A percentile compares a stretch with the other conserved stretches of the same genome.
phyloP scores from a whole-genome alignment of 2,329 filamentous ascomycete genomes.

The Coccinonectria pachysandricola region DNA sequence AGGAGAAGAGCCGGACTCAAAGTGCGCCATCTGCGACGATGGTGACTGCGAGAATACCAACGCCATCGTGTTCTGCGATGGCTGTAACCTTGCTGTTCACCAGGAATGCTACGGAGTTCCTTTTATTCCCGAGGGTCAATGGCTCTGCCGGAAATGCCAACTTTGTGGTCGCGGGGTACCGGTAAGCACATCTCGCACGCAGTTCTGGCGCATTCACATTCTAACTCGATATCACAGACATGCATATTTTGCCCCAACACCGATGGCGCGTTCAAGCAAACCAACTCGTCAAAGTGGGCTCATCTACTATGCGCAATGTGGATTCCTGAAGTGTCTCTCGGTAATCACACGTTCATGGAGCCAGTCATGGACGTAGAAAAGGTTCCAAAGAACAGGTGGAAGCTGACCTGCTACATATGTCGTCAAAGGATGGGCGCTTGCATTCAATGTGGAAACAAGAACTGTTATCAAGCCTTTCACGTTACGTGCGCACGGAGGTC shows the following conservation, averaged over 20 bases:
- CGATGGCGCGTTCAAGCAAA: slow-evolving; percentile 97
- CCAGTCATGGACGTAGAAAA: slow-evolving; percentile 97
- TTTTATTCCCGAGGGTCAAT: slow-evolving; percentile 97
- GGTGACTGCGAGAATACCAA: slow-evolving; percentile 99
- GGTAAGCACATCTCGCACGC: slow-evolving; percentile 34
- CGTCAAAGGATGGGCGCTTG: slow-evolving; percentile 96
- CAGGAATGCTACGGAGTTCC: slow-evolving; percentile 98
- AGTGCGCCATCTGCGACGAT: slow-evolving; percentile 95
- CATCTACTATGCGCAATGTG: slow-evolving; percentile 95
- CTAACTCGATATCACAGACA: slow-evolving; percentile 40
- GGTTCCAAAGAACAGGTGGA: slow-evolving; percentile 91
- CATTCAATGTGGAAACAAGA: slow-evolving; percentile 96
- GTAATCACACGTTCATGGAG: slow-evolving; percentile 96
- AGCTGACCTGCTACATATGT: slow-evolving; percentile 89
- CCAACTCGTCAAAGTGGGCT: slow-evolving; percentile 91
- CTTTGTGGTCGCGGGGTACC: slow-evolving; percentile 85
- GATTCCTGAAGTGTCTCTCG: slow-evolving; percentile 94
- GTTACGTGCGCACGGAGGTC: slow-evolving; percentile 89
- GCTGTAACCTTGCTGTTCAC: slow-evolving; percentile 93
- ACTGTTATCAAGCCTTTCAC: slow-evolving; percentile 94
- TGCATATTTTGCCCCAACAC: slow-evolving; percentile 98
- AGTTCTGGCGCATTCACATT: slow-evolving; percentile 1
- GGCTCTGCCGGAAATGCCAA: slow-evolving; percentile 95
- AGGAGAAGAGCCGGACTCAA: slow-evolving; percentile 92
- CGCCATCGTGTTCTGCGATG: slow-evolving; percentile 97